A percentile compares a stretch with the other conserved stretches of the same genome.
phyloP scores from a whole-genome alignment of 495 filamentous ascomycete genomes.

The Aspergillus mulundensis region DNA sequence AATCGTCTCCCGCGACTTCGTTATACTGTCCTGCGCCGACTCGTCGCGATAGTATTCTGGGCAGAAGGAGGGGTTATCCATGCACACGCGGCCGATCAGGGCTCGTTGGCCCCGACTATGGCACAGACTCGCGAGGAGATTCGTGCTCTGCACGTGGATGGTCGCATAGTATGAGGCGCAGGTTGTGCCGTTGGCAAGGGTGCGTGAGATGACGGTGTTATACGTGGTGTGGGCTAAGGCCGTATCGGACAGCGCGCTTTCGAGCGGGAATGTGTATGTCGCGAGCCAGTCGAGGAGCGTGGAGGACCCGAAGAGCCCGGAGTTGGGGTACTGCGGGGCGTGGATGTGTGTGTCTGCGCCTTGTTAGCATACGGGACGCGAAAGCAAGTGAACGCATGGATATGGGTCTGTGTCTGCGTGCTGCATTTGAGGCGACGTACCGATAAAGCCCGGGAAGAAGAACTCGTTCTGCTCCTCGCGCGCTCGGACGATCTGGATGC shows the following conservation, averaged over 20 bases:
- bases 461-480: conserved; percentile 52
- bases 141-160: conserved; percentile 73
- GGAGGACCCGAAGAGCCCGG: conserved; percentile 83
- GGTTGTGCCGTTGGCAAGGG: conserved; percentile 85
- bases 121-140: conserved; percentile 81
- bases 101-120: conserved; percentile 74
- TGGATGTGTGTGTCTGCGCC: conserved; percentile 84
- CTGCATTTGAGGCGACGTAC: conserved; percentile 35
- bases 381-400: no score
- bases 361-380: conserved; percentile 13
- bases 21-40: conserved; percentile 50
- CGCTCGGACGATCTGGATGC: conserved; percentile 21
- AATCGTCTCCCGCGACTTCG: conserved; percentile 54
- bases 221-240: conserved; percentile 58
- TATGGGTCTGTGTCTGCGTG: no score
- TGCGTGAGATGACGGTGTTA: conserved; percentile 66
- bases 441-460: conserved; percentile 93
- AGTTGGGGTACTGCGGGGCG: conserved; percentile 89
- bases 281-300: conserved; percentile 90
- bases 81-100: conserved; percentile 86
- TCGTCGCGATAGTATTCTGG: conserved; percentile 75
- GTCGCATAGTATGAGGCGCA: conserved; percentile 91
- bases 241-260: conserved; percentile 57
- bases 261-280: conserved; percentile 93
- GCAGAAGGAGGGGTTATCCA: conserved; percentile 64